phyloP scores from a whole-genome alignment of 768 basidiomycete species.

The Tulasnella sp. region DNA sequence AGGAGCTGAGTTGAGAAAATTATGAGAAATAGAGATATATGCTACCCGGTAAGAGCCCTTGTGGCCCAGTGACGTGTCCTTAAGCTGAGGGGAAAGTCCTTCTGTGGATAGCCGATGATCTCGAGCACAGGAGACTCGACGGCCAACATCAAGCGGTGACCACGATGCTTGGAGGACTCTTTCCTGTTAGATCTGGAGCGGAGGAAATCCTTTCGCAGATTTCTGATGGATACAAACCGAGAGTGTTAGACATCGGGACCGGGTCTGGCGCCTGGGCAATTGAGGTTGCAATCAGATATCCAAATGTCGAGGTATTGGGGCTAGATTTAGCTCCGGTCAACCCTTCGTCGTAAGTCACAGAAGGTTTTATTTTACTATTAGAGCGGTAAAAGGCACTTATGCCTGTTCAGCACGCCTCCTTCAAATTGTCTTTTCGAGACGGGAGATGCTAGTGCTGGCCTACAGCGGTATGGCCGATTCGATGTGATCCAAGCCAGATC shows the following conservation, averaged over 20 bases:
- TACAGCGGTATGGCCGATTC: neutral
- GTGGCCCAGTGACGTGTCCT: no score
- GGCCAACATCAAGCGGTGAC: slow-evolving; percentile 7
- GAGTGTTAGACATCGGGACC: slow-evolving; percentile 20
- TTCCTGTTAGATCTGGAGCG: neutral
- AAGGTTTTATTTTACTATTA: neutral
- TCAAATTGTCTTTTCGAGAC: slow-evolving; percentile 11
- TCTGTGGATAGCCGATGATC: neutral
- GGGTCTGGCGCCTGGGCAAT: slow-evolving; percentile 20
- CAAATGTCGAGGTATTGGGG: neutral
- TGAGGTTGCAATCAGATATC: neutral
- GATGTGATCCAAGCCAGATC: slow-evolving; percentile 11
- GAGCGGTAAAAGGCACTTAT: neutral
- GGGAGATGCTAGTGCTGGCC: neutral
- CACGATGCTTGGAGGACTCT: slow-evolving; percentile 21
- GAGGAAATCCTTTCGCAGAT: neutral
- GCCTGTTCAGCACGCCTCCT: neutral
- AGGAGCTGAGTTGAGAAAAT: no score
- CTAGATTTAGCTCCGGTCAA: slow-evolving; percentile 1
- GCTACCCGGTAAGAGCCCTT: neutral
- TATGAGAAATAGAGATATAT: neutral
- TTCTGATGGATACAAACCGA: neutral
- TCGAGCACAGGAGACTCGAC: neutral
- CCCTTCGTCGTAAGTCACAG: neutral
- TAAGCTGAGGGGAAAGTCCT: no score